These are phyloP conservation scores for Symbiotaphrina buchneri DNA, from an alignment of 495 filamentous ascomycete species.

Conservation along the genomic window DNA sequence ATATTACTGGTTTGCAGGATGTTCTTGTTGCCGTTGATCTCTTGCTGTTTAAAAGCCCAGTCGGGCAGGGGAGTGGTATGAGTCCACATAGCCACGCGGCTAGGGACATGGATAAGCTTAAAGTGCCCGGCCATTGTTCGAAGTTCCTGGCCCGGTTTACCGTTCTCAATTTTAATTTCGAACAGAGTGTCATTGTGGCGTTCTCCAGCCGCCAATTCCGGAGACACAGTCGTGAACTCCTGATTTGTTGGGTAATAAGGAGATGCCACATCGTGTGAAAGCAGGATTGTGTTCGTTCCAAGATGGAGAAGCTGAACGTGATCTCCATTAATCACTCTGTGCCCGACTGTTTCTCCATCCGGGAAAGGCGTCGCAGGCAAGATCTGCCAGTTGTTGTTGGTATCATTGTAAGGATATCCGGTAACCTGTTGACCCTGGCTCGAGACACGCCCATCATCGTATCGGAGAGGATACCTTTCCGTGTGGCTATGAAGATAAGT, in stretches of 20 bases:
- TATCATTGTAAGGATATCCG: slow-evolving; percentile 93
- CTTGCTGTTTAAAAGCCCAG: slow-evolving; percentile 90
- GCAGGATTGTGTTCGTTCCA: slow-evolving; percentile 63
- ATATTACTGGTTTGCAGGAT: slow-evolving; percentile 71
- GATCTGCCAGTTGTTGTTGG: slow-evolving; percentile 97
- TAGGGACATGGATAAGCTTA: slow-evolving; percentile 83
- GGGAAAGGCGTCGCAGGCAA: slow-evolving; percentile 35
- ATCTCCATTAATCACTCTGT: slow-evolving; percentile 63
- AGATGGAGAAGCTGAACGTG: slow-evolving; percentile 73
- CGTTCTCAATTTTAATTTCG: slow-evolving; percentile 74
- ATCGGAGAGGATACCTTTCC: slow-evolving; percentile 75
- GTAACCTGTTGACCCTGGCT: slow-evolving; percentile 97
- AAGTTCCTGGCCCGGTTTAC: slow-evolving; percentile 64
- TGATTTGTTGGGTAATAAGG: slow-evolving; percentile 95
- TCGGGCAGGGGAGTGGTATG: slow-evolving; percentile 83
- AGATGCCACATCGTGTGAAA: slow-evolving; percentile 97
- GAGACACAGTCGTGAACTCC: slow-evolving; percentile 73
- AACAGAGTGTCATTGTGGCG: slow-evolving; percentile 83
- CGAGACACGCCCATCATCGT: slow-evolving; percentile 92
- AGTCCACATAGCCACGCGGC: slow-evolving; percentile 97
- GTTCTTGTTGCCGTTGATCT: slow-evolving; percentile 99
- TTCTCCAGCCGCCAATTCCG: slow-evolving; percentile 50
- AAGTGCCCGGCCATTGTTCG: slow-evolving; percentile 77
- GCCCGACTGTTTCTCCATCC: slow-evolving; percentile 27
- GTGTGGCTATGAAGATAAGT: slow-evolving; percentile 85